Evolutionary conservation across 768 basidiomycete genomes (phyloP), one percentile per base, ranked within the genome.

Genomic region (Cystobasidium tubakii): DNA sequence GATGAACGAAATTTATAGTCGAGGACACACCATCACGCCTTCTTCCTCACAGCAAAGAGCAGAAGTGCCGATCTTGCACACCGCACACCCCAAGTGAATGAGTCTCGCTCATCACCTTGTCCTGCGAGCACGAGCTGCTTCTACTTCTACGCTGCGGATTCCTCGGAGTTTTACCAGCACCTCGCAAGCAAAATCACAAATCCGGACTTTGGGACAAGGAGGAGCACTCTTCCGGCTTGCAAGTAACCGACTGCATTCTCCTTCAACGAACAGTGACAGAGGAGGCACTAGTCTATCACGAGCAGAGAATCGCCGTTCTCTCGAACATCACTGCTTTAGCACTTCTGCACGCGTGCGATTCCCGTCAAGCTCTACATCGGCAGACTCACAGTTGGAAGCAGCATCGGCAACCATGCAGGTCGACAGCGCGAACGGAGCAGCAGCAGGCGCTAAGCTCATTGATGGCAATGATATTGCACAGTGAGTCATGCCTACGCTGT

Each of bases 381-480:
- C n/a, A n/a, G n/a, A n/a, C n/a, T 23, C n/a, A 21, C 54, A 31
- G 19, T 6, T 23, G 7, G 33, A 63, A 31, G 62, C 39, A 36
- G 36, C 33, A 44, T 65, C 42, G 34, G 25, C 31, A 36, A 15
- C 9, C 63, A 33, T 27, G 34, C 63, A 39, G 63, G 63, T 42
- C 46, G 46, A 50, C 46, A 50, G 46, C 46, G 7, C 46, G 12
- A 17, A 15, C 21, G 46, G 46, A 15, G 46, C 46, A 50, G 17
- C 23, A 29, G 84, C n/a, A n/a, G n/a, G n/a, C n/a, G n/a, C 86
- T 9, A 84, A 84, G 74, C 78, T 90, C 78, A 92, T 97, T 80
- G 91, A 96, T 77, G 94, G 94, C 21, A 89, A 85, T 57, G 86
- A 85, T 57, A 82, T 93, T 76, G 90, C 94, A 80, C 92, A 90